phyloP scores from a whole-genome alignment of 148 eudicot genomes.

The Camellia japonica region DNA sequence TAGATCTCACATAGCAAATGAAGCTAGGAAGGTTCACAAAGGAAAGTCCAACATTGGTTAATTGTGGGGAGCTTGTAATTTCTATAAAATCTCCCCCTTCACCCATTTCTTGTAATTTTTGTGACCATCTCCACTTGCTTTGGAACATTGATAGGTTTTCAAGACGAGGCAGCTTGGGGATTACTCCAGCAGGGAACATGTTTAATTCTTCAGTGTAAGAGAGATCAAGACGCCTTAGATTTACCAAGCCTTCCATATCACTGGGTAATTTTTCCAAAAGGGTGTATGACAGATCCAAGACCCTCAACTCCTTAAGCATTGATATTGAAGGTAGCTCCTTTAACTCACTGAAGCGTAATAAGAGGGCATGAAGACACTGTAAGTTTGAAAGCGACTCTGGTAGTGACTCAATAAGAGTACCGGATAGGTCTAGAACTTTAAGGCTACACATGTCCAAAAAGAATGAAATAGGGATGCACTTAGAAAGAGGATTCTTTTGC shows the following conservation, averaged over 20 bases:
- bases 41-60: constrained; percentile 21
- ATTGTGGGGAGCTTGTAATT: constrained; percentile 13
- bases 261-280: constrained; percentile 11
- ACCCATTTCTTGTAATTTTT: not conserved
- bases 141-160: constrained; percentile 22
- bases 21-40: constrained; percentile 19
- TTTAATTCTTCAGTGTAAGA: constrained; percentile 24
- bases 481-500: constrained; percentile 16
- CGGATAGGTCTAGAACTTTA: constrained; percentile 23
- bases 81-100: constrained; percentile 7
- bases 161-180: constrained; percentile 16
- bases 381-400: constrained; percentile 20
- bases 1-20: constrained; percentile 22
- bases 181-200: constrained; percentile 12
- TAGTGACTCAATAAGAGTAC: constrained; percentile 9
- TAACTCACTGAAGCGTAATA: constrained; percentile 13
- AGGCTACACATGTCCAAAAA: constrained; percentile 9
- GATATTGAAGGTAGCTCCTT: constrained; percentile 19
- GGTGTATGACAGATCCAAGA: constrained; percentile 26
- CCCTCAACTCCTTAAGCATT: constrained; percentile 18
- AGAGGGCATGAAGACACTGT: constrained; percentile 11
- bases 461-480: constrained; percentile 12
- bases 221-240: constrained; percentile 21
- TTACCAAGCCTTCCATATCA: constrained; percentile 9
- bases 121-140: constrained; percentile 25